Evolutionary conservation across 257 asterid genomes (phyloP), one percentile per base, ranked within the genome.

Genomic region (Scutellaria barbata): DNA sequence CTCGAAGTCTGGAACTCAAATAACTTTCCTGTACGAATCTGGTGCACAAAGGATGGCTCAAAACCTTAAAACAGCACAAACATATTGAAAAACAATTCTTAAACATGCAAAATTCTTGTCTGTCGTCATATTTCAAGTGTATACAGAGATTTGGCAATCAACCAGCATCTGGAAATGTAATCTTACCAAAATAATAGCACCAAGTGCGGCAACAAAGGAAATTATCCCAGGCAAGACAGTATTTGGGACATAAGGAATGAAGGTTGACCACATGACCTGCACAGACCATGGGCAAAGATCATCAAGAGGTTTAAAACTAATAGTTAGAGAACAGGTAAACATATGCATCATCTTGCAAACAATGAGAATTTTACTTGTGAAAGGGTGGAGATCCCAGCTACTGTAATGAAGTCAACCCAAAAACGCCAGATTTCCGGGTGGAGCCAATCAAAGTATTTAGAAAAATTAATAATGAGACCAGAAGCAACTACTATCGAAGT

Each of bases 241-340:
- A 69, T 88, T 88, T 47, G 97, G 99, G 69, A 94, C 86, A 65
- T 79, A 88, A 4, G 99, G 98, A 80, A 94, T 76, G 71, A 94
- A 91, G 12, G 99, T 94, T 40, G 99, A 94, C 99, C 99, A 94
- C 96, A 91, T 94, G 73, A 95, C 97, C 97, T 95, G 85, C 53
- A 79, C 25, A 73, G 77, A 57, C 51, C 68, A 68, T 46, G 48
- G 68, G 22, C 6, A 18, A 73, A 55, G 35, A 72, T 58, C 9
- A 63, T 52, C 55, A 66, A 56, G 25, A 43, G 25, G 13, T 62
- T 52, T 33, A 18, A 66, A 68, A 12, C 52, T 64, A 40, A 69
- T 52, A 14, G 18, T 52, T 41, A 9, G 40, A 25, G 62, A 20
- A 20, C 11, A 68, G 30, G 7, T 17, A 58, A 57, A 51, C 17